Percentiles rank a stretch among this genome's conserved stretches.
These are phyloP conservation scores for Boletellus sp. DNA, from an alignment of 1,284 basidiomycete species.

Conservation along the genomic window DNA sequence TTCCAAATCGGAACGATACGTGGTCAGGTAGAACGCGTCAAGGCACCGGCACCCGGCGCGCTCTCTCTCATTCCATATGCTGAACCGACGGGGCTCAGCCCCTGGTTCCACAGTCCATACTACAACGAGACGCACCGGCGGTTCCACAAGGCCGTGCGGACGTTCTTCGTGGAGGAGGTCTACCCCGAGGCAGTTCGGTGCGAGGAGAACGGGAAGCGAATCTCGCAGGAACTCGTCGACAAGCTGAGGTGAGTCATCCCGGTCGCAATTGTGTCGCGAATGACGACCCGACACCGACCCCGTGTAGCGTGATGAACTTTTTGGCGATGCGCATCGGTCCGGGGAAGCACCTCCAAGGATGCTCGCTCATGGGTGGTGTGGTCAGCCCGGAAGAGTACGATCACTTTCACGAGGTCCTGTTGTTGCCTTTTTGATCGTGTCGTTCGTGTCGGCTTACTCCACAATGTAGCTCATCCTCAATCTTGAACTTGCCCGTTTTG, in stretches of 20 bases:
- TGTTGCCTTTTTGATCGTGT: neutral
- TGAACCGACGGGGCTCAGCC: constrained; percentile 85
- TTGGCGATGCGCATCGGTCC: constrained; percentile 93
- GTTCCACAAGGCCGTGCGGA: constrained; percentile 64
- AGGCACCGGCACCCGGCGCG: constrained; percentile 59
- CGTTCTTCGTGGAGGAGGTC: constrained; percentile 63
- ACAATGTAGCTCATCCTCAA: constrained; percentile 70
- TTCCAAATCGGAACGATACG: constrained; percentile 78
- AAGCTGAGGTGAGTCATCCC: constrained; percentile 55
- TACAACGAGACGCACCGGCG: constrained; percentile 70
- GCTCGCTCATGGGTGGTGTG: constrained; percentile 76
- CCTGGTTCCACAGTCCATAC: constrained; percentile 81
- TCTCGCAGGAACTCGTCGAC: constrained; percentile 72
- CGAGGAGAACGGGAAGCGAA: constrained; percentile 78
- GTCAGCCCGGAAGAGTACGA: constrained; percentile 89
- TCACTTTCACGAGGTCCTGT: constrained; percentile 68
- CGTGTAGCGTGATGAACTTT: constrained; percentile 68
- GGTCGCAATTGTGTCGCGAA: neutral
- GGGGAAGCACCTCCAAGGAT: constrained; percentile 85
- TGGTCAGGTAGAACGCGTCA: constrained; percentile 65
- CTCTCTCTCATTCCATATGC: constrained; percentile 82
- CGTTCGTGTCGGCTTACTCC: constrained; percentile 6
- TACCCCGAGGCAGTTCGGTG: constrained; percentile 62
- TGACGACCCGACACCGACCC: too few species aligned
- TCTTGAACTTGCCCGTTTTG: constrained; percentile 80